These are phyloP conservation scores for Fusarium globosum DNA, from an alignment of 2,329 filamentous ascomycete species.

Conservation along the genomic window DNA sequence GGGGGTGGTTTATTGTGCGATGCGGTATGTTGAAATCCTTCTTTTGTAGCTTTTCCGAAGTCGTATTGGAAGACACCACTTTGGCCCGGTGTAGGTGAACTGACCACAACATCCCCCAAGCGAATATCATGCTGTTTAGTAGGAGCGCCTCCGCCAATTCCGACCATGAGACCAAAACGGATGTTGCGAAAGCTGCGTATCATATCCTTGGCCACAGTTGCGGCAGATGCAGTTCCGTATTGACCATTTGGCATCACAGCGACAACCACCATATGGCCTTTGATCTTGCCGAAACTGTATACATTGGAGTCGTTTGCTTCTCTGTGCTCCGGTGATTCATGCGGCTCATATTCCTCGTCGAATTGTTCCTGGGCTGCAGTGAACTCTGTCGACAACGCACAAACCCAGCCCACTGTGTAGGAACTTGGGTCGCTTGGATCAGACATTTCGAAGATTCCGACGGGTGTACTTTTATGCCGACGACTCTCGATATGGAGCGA, in stretches of 20 bases:
- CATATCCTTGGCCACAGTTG: rapidly evolving
- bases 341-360: rapidly evolving
- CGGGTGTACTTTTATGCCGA: neutral
- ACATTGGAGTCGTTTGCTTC: rapidly evolving
- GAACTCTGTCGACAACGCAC: neutral
- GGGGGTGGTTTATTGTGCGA: rapidly evolving
- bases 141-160: rapidly evolving
- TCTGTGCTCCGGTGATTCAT: rapidly evolving
- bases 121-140: rapidly evolving
- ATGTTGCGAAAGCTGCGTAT: neutral
- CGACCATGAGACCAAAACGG: neutral
- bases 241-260: neutral
- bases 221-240: neutral
- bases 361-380: neutral
- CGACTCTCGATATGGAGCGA: neutral
- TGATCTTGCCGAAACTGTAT: neutral
- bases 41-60: neutral
- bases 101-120: neutral
- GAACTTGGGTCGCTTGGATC: neutral
- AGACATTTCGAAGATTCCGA: rapidly evolving
- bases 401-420: neutral
- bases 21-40: rapidly evolving
- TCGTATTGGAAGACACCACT: neutral
- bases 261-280: neutral
- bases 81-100: rapidly evolving